Evolutionary conservation across 768 basidiomycete genomes (phyloP).

Genomic region (Termitomyces sp.): DNA sequence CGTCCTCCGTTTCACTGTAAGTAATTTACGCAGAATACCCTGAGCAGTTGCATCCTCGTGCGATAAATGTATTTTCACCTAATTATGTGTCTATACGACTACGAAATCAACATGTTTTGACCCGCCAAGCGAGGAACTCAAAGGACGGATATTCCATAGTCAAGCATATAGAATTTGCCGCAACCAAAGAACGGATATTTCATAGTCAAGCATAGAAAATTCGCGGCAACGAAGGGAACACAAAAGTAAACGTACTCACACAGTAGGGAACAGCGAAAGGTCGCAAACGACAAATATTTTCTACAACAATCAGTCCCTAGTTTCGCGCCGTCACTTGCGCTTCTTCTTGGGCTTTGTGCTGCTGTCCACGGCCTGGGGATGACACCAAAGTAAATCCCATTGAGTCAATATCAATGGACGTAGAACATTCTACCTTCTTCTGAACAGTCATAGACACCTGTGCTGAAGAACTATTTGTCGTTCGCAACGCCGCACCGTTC

Average conservation of each 20-base stretch:
- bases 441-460: not conserved
- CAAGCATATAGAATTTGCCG: not conserved
- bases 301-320: not conserved
- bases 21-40: too few species aligned
- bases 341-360: constrained; percentile 4
- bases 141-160: not conserved
- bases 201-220: not conserved
- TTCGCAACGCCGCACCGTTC: not conserved
- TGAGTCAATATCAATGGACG: not conserved
- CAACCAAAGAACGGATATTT: not conserved
- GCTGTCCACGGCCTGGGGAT: not conserved
- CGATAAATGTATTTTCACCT: too few species aligned
- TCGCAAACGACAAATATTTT: not conserved
- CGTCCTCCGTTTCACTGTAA: too few species aligned
- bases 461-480: not conserved
- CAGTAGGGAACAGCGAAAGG: not conserved
- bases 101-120: too few species aligned
- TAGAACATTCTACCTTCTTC: constrained; percentile 3
- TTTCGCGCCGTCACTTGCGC: not conserved
- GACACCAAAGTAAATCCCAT: not conserved
- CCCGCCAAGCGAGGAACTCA: too few species aligned
- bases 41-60: too few species aligned
- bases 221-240: not conserved
- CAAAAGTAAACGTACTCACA: not conserved
- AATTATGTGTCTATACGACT: too few species aligned